Percentiles rank a stretch among this genome's conserved stretches.
phyloP scores from a whole-genome alignment of 257 asterid species.

The Ophiorrhiza pumila region DNA sequence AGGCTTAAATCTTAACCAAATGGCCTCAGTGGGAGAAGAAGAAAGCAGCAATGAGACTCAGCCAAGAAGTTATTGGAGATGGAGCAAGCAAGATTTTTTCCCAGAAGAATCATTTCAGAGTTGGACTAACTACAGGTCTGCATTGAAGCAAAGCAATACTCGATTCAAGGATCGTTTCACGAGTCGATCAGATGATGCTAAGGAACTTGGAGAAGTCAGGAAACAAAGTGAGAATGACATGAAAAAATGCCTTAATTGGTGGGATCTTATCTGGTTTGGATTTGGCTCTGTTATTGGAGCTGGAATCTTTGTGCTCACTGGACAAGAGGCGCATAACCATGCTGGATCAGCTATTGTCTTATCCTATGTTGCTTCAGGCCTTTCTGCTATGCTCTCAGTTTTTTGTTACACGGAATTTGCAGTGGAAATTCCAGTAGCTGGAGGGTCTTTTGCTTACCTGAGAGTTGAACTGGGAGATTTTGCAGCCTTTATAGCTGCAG shows the following conservation, averaged over 20 bases:
- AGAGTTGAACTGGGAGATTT: slow-evolving; percentile 38
- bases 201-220: slow-evolving; percentile 26
- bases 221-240: slow-evolving; percentile 31
- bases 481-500: slow-evolving; percentile 34
- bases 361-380: slow-evolving; percentile 30
- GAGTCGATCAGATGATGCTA: slow-evolving; percentile 26
- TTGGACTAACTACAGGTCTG: slow-evolving; percentile 29
- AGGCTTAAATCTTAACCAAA: background rate
- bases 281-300: slow-evolving; percentile 43
- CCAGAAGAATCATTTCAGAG: slow-evolving; percentile 40
- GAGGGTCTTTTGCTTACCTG: slow-evolving; percentile 39
- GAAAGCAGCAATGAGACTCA: slow-evolving; percentile 9
- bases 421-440: slow-evolving; percentile 38
- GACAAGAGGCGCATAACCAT: slow-evolving; percentile 29
- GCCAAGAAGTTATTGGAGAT: slow-evolving; percentile 29
- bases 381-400: slow-evolving; percentile 30
- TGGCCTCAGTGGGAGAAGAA: slow-evolving; percentile 20
- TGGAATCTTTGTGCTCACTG: slow-evolving; percentile 37
- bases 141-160: slow-evolving; percentile 20
- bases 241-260: slow-evolving; percentile 33
- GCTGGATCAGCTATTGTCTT: slow-evolving; percentile 37
- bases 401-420: slow-evolving; percentile 36
- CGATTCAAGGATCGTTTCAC: slow-evolving; percentile 32
- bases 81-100: slow-evolving; percentile 31
- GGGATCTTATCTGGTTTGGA: slow-evolving; percentile 41